Conservation (phyloP, 768 basidiomycete genomes). For the Amanita pallidorosea region DNA sequence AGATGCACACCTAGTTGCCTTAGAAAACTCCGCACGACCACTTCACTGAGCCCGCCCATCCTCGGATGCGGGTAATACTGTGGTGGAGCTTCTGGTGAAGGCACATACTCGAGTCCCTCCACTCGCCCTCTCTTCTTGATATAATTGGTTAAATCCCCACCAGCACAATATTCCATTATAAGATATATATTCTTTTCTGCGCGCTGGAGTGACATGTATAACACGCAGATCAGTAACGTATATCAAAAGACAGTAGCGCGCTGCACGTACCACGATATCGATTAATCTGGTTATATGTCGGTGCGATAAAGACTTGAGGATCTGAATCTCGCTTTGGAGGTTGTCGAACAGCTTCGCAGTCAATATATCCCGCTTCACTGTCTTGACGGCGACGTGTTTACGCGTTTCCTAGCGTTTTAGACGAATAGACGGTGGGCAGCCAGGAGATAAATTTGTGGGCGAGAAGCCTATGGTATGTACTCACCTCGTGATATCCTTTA, state of each 20-base stretch:
- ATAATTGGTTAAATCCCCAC: conserved; percentile 92
- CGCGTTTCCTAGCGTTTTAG: conserved; percentile 49
- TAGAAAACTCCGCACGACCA: conserved; percentile 85
- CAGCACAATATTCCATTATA: conserved; percentile 95
- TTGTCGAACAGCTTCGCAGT: conserved; percentile 93
- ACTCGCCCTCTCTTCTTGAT: conserved; percentile 97
- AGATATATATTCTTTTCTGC: conserved; percentile 80
- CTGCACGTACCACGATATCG: conserved; percentile 70
- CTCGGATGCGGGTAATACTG: conserved; percentile 89
- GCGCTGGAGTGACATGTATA: conserved; percentile 30
- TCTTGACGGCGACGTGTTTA: conserved; percentile 85
- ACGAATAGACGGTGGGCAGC: neutral
- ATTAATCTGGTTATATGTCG: conserved; percentile 87
- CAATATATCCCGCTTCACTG: conserved; percentile 79
- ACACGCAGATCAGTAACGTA: conserved; percentile 11
- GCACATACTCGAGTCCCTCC: conserved; percentile 76
- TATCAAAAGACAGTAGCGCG: neutral
- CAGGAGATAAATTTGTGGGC: neutral
- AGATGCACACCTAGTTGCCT: conserved; percentile 62
- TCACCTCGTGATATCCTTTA: conserved; percentile 83
- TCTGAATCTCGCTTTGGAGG: conserved; percentile 95
- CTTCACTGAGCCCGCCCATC: conserved; percentile 83
- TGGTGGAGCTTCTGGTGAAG: conserved; percentile 54
- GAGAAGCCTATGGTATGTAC: conserved; percentile 12
- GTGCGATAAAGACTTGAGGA: conserved; percentile 88